A percentile compares a stretch with the other conserved stretches of the same genome.
phyloP scores from a whole-genome alignment of 164 flowering plant species.

The Vitis rupestris region DNA sequence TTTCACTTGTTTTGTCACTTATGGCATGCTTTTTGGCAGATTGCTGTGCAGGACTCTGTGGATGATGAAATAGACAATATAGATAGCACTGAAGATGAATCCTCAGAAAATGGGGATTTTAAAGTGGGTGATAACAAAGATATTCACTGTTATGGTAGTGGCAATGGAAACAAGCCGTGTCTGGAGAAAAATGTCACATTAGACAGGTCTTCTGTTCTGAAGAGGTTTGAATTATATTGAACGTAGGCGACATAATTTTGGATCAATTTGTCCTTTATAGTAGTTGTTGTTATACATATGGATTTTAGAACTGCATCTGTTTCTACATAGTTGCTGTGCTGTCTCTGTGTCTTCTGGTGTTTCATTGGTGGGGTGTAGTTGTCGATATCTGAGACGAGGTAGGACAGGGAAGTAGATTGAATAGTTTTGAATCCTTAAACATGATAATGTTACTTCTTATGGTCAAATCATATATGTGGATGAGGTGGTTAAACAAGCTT shows the following conservation, averaged over 20 bases:
- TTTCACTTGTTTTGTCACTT: not conserved
- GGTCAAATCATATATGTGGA: no score
- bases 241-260: not conserved
- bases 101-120: constrained; percentile 20
- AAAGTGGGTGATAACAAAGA: constrained; percentile 14
- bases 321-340: not conserved
- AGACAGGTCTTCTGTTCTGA: constrained; percentile 6
- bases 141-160: constrained; percentile 12
- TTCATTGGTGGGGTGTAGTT: no score
- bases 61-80: constrained; percentile 19
- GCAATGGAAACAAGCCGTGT: constrained; percentile 12
- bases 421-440: not conserved
- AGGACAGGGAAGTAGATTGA: not conserved
- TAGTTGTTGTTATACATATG: not conserved
- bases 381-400: not conserved
- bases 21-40: constrained; percentile 28
- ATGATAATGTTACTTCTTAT: not conserved
- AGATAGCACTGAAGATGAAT: constrained; percentile 3
- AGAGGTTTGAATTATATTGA: constrained; percentile 12
- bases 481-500: no score
- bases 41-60: constrained; percentile 36
- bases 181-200: constrained; percentile 15
- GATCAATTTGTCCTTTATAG: not conserved
- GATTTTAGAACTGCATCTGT: not conserved
- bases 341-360: not conserved